Percentiles rank a stretch among this genome's conserved stretches.
These are phyloP conservation scores for Spergularia marina DNA, from an alignment of 148 eudicot genomes.

Conservation along the genomic window DNA sequence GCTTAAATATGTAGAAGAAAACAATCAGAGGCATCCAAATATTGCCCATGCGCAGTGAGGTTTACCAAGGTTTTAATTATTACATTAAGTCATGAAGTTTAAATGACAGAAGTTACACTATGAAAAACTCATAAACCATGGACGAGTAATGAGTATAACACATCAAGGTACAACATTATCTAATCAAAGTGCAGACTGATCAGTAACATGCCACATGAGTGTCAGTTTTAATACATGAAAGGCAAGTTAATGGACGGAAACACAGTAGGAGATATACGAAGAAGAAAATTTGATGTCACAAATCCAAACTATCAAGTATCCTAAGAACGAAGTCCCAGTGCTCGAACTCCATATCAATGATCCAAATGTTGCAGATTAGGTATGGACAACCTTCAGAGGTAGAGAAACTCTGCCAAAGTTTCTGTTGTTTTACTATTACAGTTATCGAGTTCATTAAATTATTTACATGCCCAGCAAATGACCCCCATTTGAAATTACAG, in stretches of 20 bases:
- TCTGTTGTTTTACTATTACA: neutral
- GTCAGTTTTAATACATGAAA: neutral
- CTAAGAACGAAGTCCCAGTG: neutral
- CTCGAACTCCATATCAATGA: neutral
- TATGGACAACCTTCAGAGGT: neutral
- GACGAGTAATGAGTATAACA: neutral
- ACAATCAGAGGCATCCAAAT: neutral
- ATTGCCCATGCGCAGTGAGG: neutral
- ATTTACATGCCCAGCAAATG: neutral
- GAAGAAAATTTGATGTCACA: neutral
- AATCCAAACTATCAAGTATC: neutral
- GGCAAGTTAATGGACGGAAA: neutral
- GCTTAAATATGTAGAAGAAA: neutral
- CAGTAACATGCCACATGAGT: neutral
- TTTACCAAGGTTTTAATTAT: neutral
- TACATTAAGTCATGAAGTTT: neutral
- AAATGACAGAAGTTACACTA: neutral
- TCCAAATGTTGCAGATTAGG: too few relatives aligned
- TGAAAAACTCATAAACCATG: neutral
- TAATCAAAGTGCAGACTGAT: neutral
- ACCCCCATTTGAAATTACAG: neutral
- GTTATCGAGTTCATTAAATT: neutral
- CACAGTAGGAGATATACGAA: neutral
- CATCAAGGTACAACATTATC: neutral
- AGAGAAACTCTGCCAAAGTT: neutral